Conservation (phyloP, 225 moss, liverwort and hornwort species). For the Bryoerythrophyllum caledonicum region DNA sequence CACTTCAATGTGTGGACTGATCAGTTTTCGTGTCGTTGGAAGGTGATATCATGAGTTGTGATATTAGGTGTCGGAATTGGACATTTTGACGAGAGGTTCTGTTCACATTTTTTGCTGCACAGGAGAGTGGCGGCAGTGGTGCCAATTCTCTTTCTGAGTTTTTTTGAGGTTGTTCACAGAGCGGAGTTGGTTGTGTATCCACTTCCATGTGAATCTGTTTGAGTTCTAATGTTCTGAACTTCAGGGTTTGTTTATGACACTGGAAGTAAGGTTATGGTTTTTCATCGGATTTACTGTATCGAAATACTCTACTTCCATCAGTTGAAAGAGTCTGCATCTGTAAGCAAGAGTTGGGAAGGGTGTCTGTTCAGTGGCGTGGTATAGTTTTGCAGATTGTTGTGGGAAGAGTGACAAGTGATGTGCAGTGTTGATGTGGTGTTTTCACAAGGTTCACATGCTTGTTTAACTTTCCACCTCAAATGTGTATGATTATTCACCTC, state of each 20-base stretch:
- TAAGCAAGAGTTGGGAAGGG: background rate
- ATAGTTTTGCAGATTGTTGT: background rate
- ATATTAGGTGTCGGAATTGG: background rate
- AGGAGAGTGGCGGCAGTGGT: background rate
- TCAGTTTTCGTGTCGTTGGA: background rate
- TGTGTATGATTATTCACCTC: too few relatives aligned
- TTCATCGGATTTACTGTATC: background rate
- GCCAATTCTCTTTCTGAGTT: background rate
- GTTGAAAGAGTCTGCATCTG: background rate
- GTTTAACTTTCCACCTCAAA: background rate
- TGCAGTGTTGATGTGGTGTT: too few relatives aligned
- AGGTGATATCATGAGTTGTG: background rate
- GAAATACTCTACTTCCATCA: background rate
- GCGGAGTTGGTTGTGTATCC: background rate
- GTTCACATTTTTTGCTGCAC: background rate
- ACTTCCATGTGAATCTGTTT: background rate
- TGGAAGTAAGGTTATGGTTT: conserved; percentile 3
- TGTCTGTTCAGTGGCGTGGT: conserved; percentile 9
- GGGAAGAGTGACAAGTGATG: background rate
- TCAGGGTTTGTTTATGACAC: background rate
- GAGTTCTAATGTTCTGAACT: background rate
- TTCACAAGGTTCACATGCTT: background rate
- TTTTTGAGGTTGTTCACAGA: background rate
- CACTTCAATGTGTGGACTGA: too few relatives aligned
- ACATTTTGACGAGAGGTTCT: background rate